Conservation (phyloP, 2,329 filamentous ascomycete species). For the Magnaporthiopsis poae region DNA sequence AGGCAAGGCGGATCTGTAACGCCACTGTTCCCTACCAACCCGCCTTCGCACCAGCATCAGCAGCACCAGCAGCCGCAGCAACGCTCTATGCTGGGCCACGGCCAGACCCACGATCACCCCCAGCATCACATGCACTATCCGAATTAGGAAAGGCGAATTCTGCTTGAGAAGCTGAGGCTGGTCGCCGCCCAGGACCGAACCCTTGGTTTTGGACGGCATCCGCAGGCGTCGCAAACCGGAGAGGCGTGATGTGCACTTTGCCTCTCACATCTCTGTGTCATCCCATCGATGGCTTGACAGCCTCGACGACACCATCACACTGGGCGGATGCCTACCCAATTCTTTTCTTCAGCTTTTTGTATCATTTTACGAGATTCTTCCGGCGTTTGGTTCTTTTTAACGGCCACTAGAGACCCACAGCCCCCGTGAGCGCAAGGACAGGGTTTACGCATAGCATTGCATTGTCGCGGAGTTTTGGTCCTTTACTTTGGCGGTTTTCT, state of each 20-base stretch:
- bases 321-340: background rate
- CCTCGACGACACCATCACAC: background rate
- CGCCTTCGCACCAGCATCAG: background rate
- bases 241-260: background rate
- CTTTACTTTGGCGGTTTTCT: background rate
- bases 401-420: background rate
- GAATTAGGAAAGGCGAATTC: constrained; percentile 3
- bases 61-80: background rate
- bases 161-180: constrained; percentile 4
- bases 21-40: background rate
- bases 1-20: constrained; percentile 1
- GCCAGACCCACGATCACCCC: background rate
- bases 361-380: background rate
- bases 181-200: background rate
- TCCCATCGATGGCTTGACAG: background rate
- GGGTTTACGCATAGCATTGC: constrained; percentile 6
- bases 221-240: background rate
- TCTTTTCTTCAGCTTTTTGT: background rate
- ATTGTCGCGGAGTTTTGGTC: constrained; percentile 6
- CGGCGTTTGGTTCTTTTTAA: constrained; percentile 1
- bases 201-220: background rate
- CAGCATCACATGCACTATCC: constrained; percentile 7
- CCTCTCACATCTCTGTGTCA: background rate
- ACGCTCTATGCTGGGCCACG: background rate
- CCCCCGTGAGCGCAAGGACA: background rate